These are phyloP conservation scores for Penicillium cosmopolitanum DNA, from an alignment of 495 filamentous ascomycete species.

Conservation along the genomic window DNA sequence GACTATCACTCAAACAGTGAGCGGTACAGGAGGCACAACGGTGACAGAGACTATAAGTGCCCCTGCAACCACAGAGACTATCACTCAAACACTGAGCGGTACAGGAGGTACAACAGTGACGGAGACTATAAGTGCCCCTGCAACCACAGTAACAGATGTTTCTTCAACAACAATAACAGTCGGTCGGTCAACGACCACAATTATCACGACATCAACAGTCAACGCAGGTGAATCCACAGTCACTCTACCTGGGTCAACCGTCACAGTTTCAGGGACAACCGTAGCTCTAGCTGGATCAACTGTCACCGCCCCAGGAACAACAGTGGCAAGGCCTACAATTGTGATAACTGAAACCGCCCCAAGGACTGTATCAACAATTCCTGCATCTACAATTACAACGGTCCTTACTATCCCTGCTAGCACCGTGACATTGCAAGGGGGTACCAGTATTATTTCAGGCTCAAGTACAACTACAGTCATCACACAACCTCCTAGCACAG, in stretches of 20 bases:
- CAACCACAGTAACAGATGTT: neutral
- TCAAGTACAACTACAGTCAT: slow-evolving; percentile 17
- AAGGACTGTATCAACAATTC: no score
- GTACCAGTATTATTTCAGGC: slow-evolving; percentile 17
- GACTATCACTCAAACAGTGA: slow-evolving; percentile 7
- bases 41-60: neutral
- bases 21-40: neutral
- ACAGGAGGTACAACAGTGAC: neutral
- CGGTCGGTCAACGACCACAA: neutral
- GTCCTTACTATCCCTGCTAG: slow-evolving; percentile 15
- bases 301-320: slow-evolving; percentile 7
- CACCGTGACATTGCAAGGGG: slow-evolving; percentile 1
- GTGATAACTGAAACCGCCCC: no score
- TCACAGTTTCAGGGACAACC: neutral
- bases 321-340: neutral
- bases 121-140: neutral
- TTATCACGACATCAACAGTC: neutral
- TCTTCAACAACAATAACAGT: neutral
- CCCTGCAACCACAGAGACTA: neutral
- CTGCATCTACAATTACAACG: slow-evolving; percentile 16
- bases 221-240: neutral
- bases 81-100: neutral
- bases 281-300: slow-evolving; percentile 8
- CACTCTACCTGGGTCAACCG: neutral
- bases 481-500: slow-evolving; percentile 13